These are phyloP conservation scores for Zizania latifolia DNA, from an alignment of 176 grass and related monocot genomes.

Conservation along the genomic window DNA sequence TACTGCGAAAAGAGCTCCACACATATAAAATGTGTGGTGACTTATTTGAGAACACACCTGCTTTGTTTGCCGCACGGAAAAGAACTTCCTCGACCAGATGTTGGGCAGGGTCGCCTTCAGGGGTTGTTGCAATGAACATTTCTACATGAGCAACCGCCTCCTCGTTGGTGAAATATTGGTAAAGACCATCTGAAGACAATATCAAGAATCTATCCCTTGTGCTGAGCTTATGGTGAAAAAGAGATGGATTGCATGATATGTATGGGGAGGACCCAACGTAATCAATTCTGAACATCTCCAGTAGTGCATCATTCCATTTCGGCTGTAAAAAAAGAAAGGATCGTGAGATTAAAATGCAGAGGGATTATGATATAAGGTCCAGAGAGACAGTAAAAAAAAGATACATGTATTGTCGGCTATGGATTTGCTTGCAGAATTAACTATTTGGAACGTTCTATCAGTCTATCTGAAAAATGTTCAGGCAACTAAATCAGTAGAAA, in stretches of 20 bases:
- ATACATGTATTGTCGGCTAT: not conserved
- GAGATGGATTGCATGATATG: slow-evolving; percentile 80
- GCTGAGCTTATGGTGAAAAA: slow-evolving; percentile 68
- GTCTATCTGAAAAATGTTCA: not conserved
- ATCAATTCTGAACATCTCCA: slow-evolving; percentile 96
- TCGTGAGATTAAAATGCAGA: not conserved
- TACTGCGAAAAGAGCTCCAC: not conserved
- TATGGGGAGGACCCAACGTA: slow-evolving; percentile 75
- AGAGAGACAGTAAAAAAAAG: not conserved
- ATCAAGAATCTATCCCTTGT: slow-evolving; percentile 81
- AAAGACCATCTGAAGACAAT: slow-evolving; percentile 91
- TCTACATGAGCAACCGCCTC: slow-evolving; percentile 79
- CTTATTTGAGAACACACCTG: slow-evolving; percentile 44
- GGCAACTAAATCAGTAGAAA: slow-evolving; percentile 5
- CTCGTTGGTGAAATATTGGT: slow-evolving; percentile 97
- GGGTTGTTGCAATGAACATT: slow-evolving; percentile 77
- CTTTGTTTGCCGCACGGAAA: slow-evolving; percentile 88
- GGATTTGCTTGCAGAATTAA: not conserved
- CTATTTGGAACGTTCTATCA: not conserved
- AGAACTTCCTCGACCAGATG: slow-evolving; percentile 92
- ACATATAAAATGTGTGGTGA: not conserved
- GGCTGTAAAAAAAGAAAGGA: slow-evolving; percentile 46
- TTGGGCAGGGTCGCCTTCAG: slow-evolving; percentile 91
- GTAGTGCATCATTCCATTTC: slow-evolving; percentile 84
- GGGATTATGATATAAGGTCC: not conserved